Percentiles rank a stretch among this genome's conserved stretches.
Conservation (phyloP, 768 basidiomycete species). For the Agaricus subrufescens region DNA sequence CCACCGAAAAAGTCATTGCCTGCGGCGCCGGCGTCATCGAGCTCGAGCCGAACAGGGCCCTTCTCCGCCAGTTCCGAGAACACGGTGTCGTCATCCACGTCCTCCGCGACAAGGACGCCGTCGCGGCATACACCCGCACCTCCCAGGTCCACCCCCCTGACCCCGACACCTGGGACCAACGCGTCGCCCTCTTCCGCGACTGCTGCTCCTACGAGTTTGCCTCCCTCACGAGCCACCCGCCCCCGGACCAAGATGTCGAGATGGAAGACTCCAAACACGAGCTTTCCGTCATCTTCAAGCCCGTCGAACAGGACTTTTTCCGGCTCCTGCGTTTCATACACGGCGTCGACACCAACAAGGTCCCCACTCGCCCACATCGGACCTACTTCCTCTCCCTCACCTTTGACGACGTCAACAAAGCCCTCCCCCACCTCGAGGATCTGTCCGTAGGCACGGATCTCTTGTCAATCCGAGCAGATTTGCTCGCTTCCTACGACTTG, state of each 20-base stretch:
- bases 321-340: conserved; percentile 72
- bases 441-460: conserved; percentile 67
- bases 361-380: conserved; percentile 32
- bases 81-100: conserved; percentile 69
- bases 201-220: conserved; percentile 65
- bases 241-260: conserved; percentile 15
- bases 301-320: conserved; percentile 45
- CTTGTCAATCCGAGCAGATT: conserved; percentile 71
- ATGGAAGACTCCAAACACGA: conserved; percentile 14
- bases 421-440: conserved; percentile 49
- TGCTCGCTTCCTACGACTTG: conserved; percentile 40
- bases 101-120: conserved; percentile 61
- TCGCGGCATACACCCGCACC: conserved; percentile 57
- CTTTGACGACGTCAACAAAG: conserved; percentile 61
- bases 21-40: conserved; percentile 80
- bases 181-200: conserved; percentile 60
- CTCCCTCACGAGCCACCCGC: conserved; percentile 42
- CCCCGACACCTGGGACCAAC: conserved; percentile 57
- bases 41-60: conserved; percentile 53
- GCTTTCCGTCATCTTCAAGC: conserved; percentile 19
- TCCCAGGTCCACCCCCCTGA: conserved; percentile 61
- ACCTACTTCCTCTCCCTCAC: conserved; percentile 75
- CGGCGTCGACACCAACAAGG: conserved; percentile 50
- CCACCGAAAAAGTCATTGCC: conserved; percentile 58
- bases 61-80: conserved; percentile 46